Conservation (phyloP, 2,329 filamentous ascomycete genomes). For the Pezicula neosporulosa region DNA sequence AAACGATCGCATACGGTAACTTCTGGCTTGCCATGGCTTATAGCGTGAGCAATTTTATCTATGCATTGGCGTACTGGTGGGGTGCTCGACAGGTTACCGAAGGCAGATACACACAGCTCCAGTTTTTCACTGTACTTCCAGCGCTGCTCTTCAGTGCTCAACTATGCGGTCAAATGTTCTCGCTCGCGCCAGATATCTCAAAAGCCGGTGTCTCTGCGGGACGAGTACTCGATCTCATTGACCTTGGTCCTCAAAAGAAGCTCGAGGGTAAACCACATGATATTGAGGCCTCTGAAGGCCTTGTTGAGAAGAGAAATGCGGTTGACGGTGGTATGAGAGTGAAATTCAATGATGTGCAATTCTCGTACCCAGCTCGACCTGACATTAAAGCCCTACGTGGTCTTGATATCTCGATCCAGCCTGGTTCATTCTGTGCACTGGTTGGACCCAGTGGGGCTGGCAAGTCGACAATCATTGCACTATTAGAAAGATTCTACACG, state of each 20-base stretch:
- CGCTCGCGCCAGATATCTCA: constrained; percentile 68
- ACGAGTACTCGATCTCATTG: constrained; percentile 50
- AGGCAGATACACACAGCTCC: constrained; percentile 58
- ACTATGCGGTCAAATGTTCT: constrained; percentile 72
- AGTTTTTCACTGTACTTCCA: constrained; percentile 72
- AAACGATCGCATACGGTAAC: constrained; percentile 46
- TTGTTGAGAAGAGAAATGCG: neutral
- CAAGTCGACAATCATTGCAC: constrained; percentile 62
- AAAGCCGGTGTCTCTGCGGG: constrained; percentile 59
- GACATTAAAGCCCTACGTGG: constrained; percentile 53
- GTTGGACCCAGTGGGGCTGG: constrained; percentile 65
- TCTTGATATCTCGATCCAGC: constrained; percentile 52
- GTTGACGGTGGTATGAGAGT: constrained; percentile 39
- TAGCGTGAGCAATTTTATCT: constrained; percentile 61
- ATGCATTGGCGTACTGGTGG: constrained; percentile 79
- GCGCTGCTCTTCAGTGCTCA: constrained; percentile 70
- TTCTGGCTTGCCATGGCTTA: constrained; percentile 59
- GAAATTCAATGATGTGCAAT: constrained; percentile 55
- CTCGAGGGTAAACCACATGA: constrained; percentile 27
- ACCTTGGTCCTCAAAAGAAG: constrained; percentile 33
- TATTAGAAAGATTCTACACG: constrained; percentile 48
- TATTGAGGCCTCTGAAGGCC: constrained; percentile 30
- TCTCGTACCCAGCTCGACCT: constrained; percentile 59
- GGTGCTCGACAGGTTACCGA: constrained; percentile 66
- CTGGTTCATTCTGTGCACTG: constrained; percentile 59